Percentiles rank a stretch among this genome's conserved stretches.
These are phyloP conservation scores for Citrus australasica DNA, from an alignment of 345 rosid species.

Conservation along the genomic window DNA sequence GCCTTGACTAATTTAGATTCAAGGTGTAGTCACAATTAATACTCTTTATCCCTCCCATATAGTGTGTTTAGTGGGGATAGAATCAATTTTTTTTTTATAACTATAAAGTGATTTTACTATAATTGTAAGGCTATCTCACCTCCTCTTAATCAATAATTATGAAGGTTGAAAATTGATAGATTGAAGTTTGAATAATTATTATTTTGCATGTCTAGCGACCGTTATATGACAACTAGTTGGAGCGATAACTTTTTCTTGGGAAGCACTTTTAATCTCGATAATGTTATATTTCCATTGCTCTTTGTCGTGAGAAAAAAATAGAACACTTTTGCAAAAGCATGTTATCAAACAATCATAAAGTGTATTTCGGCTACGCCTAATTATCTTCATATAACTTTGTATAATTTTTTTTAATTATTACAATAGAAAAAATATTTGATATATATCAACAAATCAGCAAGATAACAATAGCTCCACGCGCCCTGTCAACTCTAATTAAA, in stretches of 20 bases:
- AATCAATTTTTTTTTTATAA: too few species aligned
- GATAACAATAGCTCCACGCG: background rate
- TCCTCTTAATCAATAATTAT: too few species aligned
- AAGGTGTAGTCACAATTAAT: too few species aligned
- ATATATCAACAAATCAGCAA: background rate
- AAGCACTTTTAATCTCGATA: background rate
- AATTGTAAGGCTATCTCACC: too few species aligned
- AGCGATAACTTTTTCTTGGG: background rate
- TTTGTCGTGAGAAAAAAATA: background rate
- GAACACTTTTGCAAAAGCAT: background rate
- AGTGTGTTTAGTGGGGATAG: fast-evolving
- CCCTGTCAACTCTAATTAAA: background rate
- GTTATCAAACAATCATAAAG: background rate
- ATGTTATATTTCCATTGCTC: background rate
- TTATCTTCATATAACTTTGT: background rate
- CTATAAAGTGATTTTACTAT: too few species aligned
- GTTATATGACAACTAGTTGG: background rate
- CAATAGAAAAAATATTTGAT: background rate
- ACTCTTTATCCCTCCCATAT: fast-evolving
- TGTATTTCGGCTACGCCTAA: background rate
- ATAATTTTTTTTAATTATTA: background rate
- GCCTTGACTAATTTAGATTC: fast-evolving
- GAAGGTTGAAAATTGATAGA: too few species aligned
- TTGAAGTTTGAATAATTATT: too few species aligned
- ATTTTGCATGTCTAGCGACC: too few species aligned